phyloP scores from a whole-genome alignment of 163 green algal species.

The Coccomyxa subellipsoidea region DNA sequence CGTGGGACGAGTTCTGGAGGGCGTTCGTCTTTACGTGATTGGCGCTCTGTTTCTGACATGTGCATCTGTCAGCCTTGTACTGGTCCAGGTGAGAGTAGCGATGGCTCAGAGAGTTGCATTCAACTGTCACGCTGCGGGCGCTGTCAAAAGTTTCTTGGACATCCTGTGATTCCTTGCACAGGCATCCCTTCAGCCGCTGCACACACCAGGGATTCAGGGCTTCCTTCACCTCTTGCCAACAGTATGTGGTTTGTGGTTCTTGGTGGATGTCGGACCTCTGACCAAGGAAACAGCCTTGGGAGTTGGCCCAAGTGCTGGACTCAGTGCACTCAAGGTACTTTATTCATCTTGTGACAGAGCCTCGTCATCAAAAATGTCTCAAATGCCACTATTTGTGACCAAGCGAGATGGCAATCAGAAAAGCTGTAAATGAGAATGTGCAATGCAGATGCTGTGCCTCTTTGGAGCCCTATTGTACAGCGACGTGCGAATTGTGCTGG shows the following conservation, averaged over 20 bases:
- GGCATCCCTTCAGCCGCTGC: not conserved
- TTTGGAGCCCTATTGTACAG: constrained; percentile 19
- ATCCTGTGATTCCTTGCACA: no score
- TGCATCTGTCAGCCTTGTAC: constrained; percentile 5
- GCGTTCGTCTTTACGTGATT: not conserved
- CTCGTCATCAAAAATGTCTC: no score
- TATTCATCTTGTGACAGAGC: not conserved
- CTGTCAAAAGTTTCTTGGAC: no score
- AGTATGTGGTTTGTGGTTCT: not conserved
- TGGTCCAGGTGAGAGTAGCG: constrained; percentile 4
- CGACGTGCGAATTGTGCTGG: constrained; percentile 20
- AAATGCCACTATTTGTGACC: no score
- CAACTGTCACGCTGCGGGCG: no score
- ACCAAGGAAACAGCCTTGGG: not conserved
- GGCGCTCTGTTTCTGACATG: constrained; percentile 3
- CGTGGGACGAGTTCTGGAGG: constrained; percentile 2
- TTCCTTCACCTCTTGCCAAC: constrained; percentile 8
- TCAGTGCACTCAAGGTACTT: not conserved
- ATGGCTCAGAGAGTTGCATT: no score
- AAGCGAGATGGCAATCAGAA: no score
- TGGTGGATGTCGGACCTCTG: not conserved
- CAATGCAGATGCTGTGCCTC: constrained; percentile 12
- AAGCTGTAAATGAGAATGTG: no score
- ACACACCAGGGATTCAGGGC: not conserved
- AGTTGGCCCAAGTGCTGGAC: not conserved